Base-by-base conservation (phyloP, 441 rosid genomes). In the Mallotus repandus region DNA sequence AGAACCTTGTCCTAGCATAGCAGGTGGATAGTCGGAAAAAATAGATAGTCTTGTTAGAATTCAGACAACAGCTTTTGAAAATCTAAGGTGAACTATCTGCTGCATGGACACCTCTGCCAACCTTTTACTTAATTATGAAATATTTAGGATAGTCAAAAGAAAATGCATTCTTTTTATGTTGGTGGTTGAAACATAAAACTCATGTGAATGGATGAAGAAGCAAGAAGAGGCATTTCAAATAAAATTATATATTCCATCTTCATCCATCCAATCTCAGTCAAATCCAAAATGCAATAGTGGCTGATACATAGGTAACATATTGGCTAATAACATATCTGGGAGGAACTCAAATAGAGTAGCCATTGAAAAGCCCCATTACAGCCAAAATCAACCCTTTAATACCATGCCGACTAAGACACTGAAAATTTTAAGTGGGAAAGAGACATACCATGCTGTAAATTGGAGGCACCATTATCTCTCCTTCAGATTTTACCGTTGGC, bases 371-470 rank as follows among this genome's bases (percentile, higher is more conserved):
- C 21, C 25, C 12, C 7, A 14, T 7, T 66, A 21, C 56, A 9
- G 10, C 38, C 25, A 41, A 16, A 16, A 38, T 38, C 12, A 63
- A 63, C 52, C 67, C 25, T 63, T 63, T 45, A 3, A 43, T 15
- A 21, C 29, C 12, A 58, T 15, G 55, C 8, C 0, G 2, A 19
- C 4, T 35, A 68, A 38, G 59, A 35, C 4, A 19, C 16, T 0
- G 12, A 56, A n/a, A 8, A 56, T 5, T 12, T 46, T 12, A 35
- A 35, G 46, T 50, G 35, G 35, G 61, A 64, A 70, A 62, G 15
- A n/a, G 41, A 82, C 96, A 89, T 81, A 92, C 97, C 61, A 94
- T 76, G 66, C 94, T 89, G 78, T 86, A 90, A 75, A 94, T 81
- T 4, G 95, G 97, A 81, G 97, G 96, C 62, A 79, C 85, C 56